Evolutionary conservation across 2,329 filamentous ascomycete species (phyloP), one percentile per base, ranked within the genome.

Genomic region (Sporothrix inflata): DNA sequence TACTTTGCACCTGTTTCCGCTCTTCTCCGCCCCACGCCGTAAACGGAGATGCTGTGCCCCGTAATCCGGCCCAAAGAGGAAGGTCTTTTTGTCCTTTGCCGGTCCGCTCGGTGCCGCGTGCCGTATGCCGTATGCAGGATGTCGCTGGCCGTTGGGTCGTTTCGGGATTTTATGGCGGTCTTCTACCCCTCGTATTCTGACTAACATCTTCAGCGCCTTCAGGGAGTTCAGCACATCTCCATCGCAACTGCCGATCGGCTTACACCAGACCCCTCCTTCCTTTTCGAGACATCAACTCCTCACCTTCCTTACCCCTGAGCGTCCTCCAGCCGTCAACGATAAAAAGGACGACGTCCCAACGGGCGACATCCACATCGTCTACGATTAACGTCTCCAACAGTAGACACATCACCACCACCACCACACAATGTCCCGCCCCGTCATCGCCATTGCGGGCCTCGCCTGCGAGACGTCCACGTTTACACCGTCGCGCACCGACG

Each of bases 401-500:
- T n/a, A n/a, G n/a, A n/a, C 30, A 19, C 38, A 34, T 4, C 7
- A 7, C 21, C 14, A 40, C 27, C 16, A 12, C 63, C 3, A 30
- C 42, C 40, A 55, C 55, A 74, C 72, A 66, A 57, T 63, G 8
- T 66, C 51, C 3, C 75, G 60, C 16, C 85, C 85, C 3, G 78
- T 84, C 8, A 85, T 88, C 69, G 85, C 83, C 4, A 81, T 87
- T 67, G 85, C 85, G 21, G 85, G 86, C 21, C 80, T 88, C 2
- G 85, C 85, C 40, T 86, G 85, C 76, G 86, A 88, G 75, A 87
- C 84, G 1, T 87, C 85, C 4, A 85, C 82, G 3, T 87, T 87
- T 75, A 84, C 84, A 5, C 84, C 85, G 1, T 83, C 85, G 0
- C 82, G 84, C 40, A 87, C 86, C 0, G 75, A 79, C 0, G 83